Evolutionary conservation across 1,139 yeast genomes (phyloP).

Genomic region (Schwanniomyces etchellsii): DNA sequence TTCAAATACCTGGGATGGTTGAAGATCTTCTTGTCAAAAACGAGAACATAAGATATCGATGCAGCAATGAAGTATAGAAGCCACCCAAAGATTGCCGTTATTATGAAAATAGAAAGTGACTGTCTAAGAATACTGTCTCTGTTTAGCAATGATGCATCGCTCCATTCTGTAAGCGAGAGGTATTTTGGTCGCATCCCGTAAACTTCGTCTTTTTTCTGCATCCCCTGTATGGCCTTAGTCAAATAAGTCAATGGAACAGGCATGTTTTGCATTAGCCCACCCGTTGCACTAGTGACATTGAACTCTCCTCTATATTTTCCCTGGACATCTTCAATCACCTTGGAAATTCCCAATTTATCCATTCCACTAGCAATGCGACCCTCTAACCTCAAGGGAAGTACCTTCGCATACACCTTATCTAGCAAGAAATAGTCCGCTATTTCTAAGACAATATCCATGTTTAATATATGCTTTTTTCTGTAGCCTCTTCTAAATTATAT

Average conservation of each 20-base stretch:
- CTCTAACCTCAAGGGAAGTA: slow-evolving; percentile 25
- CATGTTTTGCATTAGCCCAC: slow-evolving; percentile 1
- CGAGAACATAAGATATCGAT: slow-evolving; percentile 61
- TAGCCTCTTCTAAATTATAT: too few species aligned
- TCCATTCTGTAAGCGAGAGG: slow-evolving; percentile 43
- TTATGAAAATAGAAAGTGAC: slow-evolving; percentile 55
- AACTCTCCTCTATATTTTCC: slow-evolving; percentile 4
- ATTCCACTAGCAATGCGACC: slow-evolving; percentile 16
- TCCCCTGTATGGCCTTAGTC: slow-evolving; percentile 15
- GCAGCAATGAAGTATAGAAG: slow-evolving; percentile 73
- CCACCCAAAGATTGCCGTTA: slow-evolving; percentile 84
- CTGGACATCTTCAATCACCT: neutral
- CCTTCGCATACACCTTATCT: slow-evolving; percentile 63
- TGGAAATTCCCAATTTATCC: slow-evolving; percentile 2
- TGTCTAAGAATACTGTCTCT: slow-evolving; percentile 76
- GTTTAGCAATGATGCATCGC: slow-evolving; percentile 58
- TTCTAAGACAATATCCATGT: slow-evolving; percentile 89
- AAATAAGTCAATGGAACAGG: slow-evolving; percentile 14
- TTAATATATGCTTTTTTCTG: neutral
- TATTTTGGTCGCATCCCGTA: slow-evolving; percentile 32
- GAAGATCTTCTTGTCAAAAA: slow-evolving; percentile 84
- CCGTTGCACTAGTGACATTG: slow-evolving; percentile 8
- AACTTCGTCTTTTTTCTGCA: slow-evolving; percentile 30
- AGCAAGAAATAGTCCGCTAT: slow-evolving; percentile 63
- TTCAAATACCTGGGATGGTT: slow-evolving; percentile 94